Base-by-base conservation (phyloP, 345 rosid species). In the Eucalyptus decipiens region DNA sequence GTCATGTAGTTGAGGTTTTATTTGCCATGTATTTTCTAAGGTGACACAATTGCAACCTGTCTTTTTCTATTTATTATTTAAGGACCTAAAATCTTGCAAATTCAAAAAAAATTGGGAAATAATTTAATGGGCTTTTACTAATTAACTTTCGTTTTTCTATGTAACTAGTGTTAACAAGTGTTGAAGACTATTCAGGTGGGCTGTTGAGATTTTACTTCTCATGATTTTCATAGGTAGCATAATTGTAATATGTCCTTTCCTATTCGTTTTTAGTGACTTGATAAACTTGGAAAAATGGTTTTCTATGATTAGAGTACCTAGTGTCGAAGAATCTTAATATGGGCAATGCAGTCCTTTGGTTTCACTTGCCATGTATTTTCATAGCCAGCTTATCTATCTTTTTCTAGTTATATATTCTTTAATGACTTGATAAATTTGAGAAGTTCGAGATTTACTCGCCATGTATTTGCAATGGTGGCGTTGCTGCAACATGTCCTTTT, bases 21-120 rank as follows among this genome's bases (percentile, higher is more conserved):
- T 11, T 58, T 58, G 14, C 3, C 65, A 58, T 26, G 65, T 58
- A 24, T 24, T 58, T 58, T 58, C 65, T 10, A 58, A 24, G 65
- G n/a, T 24, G 65, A 58, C 65, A 58, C 13, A 10, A 58, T 24
- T 58, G 65, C 56, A 51, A 51, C 23, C 23, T 51, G 1, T 2
- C 3, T 24, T 58, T 58, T 58, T 24, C 14, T 58, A 26, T 24
- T 58, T 58, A 58, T 58, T 58, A 58, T 58, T 4, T 58, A 58
- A 58, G 65, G 14, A 58, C 65, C 30, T 58, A 26, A 58, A 58
- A 58, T 58, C 13, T 58, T 58, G 65, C 65, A 58, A 24, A 58
- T 58, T 58, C 65, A 58, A 56, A 56, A 56, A 0, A 0, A 0
- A 3, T 24, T 10, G 30, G 30, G 65, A 58, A 58, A 14, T 10